These are phyloP conservation scores for Penicillium italicum DNA, from an alignment of 2,329 filamentous ascomycete genomes.

Conservation along the genomic window DNA sequence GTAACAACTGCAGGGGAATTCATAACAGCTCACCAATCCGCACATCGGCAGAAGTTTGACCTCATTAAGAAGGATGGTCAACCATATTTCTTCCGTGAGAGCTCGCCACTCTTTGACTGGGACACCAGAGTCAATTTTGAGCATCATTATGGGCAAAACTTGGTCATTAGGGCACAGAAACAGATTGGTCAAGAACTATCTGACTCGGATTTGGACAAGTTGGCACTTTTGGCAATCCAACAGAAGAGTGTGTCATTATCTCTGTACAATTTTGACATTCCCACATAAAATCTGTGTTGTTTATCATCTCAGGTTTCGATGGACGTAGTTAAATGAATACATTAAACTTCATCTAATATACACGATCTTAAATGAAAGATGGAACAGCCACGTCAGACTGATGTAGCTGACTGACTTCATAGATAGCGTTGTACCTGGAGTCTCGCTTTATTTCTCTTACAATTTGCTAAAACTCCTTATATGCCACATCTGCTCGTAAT, in stretches of 20 bases:
- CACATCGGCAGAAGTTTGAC: constrained; percentile 2
- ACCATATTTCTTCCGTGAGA: constrained; percentile 8
- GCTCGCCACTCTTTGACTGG: constrained; percentile 3
- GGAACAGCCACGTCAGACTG: neutral
- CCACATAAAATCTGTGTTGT: neutral
- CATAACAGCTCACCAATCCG: constrained; percentile 7
- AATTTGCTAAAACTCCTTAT: neutral
- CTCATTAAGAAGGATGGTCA: neutral
- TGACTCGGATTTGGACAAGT: constrained; percentile 7
- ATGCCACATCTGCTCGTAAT: too few species aligned
- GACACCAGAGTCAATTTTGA: neutral
- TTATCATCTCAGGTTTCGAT: neutral
- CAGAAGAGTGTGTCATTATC: constrained; percentile 1
- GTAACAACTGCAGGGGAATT: constrained; percentile 1
- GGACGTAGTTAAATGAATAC: neutral
- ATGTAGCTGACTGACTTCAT: neutral
- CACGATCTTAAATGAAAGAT: neutral
- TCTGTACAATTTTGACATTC: neutral
- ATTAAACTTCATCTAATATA: neutral
- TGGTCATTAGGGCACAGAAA: neutral
- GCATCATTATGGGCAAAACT: neutral
- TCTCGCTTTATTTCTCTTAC: too few species aligned
- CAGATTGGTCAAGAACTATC: neutral
- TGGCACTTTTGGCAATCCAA: constrained; percentile 2
- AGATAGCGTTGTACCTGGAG: neutral